These are phyloP conservation scores for Yamadazyma atlantica DNA, from an alignment of 1,139 yeast species.

Conservation along the genomic window DNA sequence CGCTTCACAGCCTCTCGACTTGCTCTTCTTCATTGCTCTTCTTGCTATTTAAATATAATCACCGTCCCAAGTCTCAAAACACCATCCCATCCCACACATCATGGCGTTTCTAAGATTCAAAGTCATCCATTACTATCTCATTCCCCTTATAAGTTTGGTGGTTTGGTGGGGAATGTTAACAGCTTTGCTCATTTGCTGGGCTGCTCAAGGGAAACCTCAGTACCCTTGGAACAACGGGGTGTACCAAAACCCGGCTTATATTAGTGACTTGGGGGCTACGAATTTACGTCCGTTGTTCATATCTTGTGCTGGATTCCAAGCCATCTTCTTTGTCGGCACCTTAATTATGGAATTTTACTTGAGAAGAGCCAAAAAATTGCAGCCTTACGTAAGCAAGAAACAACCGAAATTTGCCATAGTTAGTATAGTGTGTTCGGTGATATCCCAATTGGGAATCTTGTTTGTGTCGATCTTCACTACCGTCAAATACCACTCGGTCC, in stretches of 20 bases:
- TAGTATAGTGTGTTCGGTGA: constrained; percentile 52
- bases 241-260: constrained; percentile 60
- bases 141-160: constrained; percentile 29
- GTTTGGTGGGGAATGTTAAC: constrained; percentile 46
- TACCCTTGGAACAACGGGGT: constrained; percentile 57
- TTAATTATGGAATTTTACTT: constrained; percentile 57
- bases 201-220: constrained; percentile 73
- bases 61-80: too few relatives aligned
- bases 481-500: constrained; percentile 56
- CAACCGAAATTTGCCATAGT: constrained; percentile 51
- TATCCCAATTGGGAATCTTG: constrained; percentile 78
- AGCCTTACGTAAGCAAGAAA: constrained; percentile 49
- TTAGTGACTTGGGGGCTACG: constrained; percentile 86
- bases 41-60: too few relatives aligned
- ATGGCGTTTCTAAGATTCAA: constrained; percentile 21
- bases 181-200: constrained; percentile 54
- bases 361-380: constrained; percentile 52
- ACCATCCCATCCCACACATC: too few relatives aligned
- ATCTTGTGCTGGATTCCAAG: constrained; percentile 77
- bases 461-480: constrained; percentile 78
- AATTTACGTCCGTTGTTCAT: constrained; percentile 81
- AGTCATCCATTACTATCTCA: constrained; percentile 33
- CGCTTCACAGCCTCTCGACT: too few relatives aligned
- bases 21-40: too few relatives aligned
- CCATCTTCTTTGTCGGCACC: constrained; percentile 71